These are phyloP conservation scores for Apiospora hydei DNA, from an alignment of 2,329 filamentous ascomycete species.

Conservation along the genomic window DNA sequence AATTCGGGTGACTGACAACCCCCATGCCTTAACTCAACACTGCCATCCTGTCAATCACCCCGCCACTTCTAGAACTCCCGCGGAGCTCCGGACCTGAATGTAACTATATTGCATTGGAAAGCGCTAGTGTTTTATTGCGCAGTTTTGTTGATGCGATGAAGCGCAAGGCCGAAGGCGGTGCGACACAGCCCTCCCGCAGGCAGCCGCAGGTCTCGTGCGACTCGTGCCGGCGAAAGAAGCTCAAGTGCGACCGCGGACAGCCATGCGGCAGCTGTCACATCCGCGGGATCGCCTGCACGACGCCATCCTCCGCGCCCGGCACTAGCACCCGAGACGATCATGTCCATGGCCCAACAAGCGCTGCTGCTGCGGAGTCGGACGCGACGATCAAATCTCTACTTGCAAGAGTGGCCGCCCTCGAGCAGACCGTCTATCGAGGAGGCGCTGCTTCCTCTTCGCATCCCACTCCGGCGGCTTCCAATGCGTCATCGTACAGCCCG, in stretches of 20 bases:
- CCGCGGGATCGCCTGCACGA: conserved; percentile 36
- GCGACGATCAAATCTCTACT: conserved; percentile 32
- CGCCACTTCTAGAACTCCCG: background rate
- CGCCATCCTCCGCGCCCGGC: background rate
- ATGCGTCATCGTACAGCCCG: background rate
- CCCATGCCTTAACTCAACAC: background rate
- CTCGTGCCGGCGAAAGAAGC: conserved; percentile 43
- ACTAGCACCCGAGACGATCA: background rate
- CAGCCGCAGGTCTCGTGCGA: conserved; percentile 43
- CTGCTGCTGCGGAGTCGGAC: background rate
- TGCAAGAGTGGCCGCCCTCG: conserved; percentile 36
- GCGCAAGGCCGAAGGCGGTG: conserved; percentile 28
- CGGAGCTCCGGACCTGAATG: background rate
- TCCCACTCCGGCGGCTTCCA: background rate
- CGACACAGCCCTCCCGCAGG: conserved; percentile 29
- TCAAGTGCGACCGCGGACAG: conserved; percentile 41
- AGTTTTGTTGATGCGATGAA: conserved; percentile 27
- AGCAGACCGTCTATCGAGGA: conserved; percentile 38
- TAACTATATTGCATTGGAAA: background rate
- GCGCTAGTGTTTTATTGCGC: background rate
- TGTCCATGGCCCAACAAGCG: no score
- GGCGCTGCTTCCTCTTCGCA: background rate
- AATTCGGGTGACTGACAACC: no score
- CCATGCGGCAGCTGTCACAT: conserved; percentile 41
- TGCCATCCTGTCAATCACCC: no score